A percentile compares a stretch with the other conserved stretches of the same genome.
These are phyloP conservation scores for Sherardia arvensis DNA, from an alignment of 257 asterid genomes.

Conservation along the genomic window DNA sequence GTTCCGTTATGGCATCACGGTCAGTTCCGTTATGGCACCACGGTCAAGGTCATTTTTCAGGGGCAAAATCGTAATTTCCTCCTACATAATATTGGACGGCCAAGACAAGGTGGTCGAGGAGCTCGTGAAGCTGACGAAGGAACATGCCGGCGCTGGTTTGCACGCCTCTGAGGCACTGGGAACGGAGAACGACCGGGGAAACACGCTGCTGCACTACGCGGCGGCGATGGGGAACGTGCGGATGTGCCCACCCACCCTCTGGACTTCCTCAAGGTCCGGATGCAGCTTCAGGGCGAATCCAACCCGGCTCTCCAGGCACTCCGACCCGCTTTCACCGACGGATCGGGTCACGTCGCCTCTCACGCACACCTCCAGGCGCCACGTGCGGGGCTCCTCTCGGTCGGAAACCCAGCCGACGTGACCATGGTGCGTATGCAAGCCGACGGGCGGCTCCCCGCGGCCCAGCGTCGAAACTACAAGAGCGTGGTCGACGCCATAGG, in stretches of 20 bases:
- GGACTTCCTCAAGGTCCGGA: slow-evolving; percentile 78
- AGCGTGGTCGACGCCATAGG: slow-evolving; percentile 82
- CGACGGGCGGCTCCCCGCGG: slow-evolving; percentile 74
- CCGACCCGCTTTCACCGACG: slow-evolving; percentile 55
- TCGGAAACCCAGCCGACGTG: slow-evolving; percentile 86
- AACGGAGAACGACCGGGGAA: no score
- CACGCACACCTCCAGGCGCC: slow-evolving; percentile 23
- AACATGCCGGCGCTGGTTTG: no score
- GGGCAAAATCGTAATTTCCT: no score
- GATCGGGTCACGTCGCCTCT: slow-evolving; percentile 5
- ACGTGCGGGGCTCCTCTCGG: slow-evolving; percentile 61
- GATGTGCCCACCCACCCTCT: slow-evolving; percentile 84
- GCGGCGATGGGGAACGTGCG: no score
- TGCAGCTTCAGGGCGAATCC: slow-evolving; percentile 79
- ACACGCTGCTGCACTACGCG: no score
- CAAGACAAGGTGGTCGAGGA: no score
- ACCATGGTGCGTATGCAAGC: slow-evolving; percentile 99
- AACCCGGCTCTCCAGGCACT: slow-evolving; percentile 21
- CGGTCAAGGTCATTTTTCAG: no score
- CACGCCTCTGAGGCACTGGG: no score
- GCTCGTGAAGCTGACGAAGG: no score
- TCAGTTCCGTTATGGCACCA: no score
- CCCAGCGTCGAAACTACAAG: slow-evolving; percentile 67
- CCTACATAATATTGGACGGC: no score
- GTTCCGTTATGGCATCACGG: no score